A percentile compares a stretch with the other conserved stretches of the same genome.
phyloP scores from a whole-genome alignment of 2,329 filamentous ascomycete genomes.

The Cercospora sojina region DNA sequence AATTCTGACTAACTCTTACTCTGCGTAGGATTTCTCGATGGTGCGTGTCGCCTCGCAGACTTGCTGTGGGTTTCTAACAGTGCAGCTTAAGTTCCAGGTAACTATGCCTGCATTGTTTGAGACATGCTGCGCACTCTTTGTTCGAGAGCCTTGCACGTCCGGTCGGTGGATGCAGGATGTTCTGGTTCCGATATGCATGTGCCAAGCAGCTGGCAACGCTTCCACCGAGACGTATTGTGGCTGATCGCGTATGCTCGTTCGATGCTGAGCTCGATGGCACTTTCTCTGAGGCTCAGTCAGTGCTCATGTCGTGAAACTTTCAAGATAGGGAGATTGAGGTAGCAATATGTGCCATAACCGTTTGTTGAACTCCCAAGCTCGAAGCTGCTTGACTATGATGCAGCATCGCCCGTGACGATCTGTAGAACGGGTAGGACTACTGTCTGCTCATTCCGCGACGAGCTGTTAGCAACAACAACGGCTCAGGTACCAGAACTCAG shows the following conservation, averaged over 20 bases:
- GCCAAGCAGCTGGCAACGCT: not conserved
- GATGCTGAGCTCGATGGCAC: too few species aligned
- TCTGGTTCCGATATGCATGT: not conserved
- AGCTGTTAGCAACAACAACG: not conserved
- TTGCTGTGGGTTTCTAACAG: not conserved
- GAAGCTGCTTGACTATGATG: too few species aligned
- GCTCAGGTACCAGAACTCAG: not conserved
- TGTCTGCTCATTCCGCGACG: not conserved
- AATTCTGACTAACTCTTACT: too few species aligned
- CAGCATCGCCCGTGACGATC: too few species aligned
- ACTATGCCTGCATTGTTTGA: not conserved
- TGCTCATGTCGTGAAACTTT: too few species aligned
- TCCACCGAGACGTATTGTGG: not conserved
- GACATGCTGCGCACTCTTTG: not conserved
- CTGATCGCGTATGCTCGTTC: too few species aligned
- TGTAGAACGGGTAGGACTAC: not conserved
- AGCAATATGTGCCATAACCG: too few species aligned
- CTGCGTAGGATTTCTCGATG: not conserved
- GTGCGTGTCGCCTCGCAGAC: not conserved
- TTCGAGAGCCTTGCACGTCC: not conserved
- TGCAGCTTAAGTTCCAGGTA: not conserved
- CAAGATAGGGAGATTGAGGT: too few species aligned
- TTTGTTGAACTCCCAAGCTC: too few species aligned
- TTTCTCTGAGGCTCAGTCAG: too few species aligned
- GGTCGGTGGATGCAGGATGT: not conserved